A percentile compares a stretch with the other conserved stretches of the same genome.
Evolutionary conservation across 495 filamentous ascomycete species (phyloP).

Genomic region (Elaphomyces granulatus): DNA sequence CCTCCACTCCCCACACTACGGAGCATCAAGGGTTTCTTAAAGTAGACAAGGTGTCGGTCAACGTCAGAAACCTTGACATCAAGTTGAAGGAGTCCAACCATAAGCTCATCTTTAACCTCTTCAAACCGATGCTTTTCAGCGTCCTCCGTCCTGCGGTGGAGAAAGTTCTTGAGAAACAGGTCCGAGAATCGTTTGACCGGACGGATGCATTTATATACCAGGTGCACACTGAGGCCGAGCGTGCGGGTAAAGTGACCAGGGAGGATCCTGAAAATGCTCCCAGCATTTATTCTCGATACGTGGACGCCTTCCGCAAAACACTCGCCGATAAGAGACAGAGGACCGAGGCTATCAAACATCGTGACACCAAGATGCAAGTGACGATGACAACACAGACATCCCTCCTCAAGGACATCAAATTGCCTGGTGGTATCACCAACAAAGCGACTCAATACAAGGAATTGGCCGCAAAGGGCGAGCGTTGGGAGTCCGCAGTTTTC

Average conservation of each 20-base stretch:
- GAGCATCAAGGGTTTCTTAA: conserved; percentile 83
- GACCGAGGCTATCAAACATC: conserved; percentile 36
- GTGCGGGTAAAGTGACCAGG: conserved; percentile 48
- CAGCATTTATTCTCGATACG: conserved; percentile 80
- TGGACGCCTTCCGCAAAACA: conserved; percentile 57
- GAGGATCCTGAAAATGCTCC: conserved; percentile 61
- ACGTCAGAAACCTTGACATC: conserved; percentile 73
- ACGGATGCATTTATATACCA: conserved; percentile 56
- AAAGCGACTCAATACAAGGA: conserved; percentile 95
- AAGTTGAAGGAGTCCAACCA: conserved; percentile 89
- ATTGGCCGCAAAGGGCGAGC: conserved; percentile 72
- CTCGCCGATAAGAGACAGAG: conserved; percentile 60
- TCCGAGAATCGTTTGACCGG: conserved; percentile 50
- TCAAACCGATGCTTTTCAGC: conserved; percentile 79
- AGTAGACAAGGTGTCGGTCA: conserved; percentile 74
- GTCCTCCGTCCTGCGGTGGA: conserved; percentile 70
- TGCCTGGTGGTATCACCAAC: conserved; percentile 81
- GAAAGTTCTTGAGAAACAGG: conserved; percentile 73
- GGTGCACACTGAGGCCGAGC: conserved; percentile 70
- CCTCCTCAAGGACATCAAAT: conserved; percentile 73
- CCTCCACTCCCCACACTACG: conserved; percentile 63
- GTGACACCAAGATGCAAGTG: conserved; percentile 58
- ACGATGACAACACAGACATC: conserved; percentile 81
- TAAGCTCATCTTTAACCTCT: conserved; percentile 74
- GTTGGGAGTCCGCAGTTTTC: conserved; percentile 93